Percentiles rank a stretch among this genome's conserved stretches.
Evolutionary conservation across 2,329 filamentous ascomycete species (phyloP).

Genomic region (Ophiocordyceps sinensis): DNA sequence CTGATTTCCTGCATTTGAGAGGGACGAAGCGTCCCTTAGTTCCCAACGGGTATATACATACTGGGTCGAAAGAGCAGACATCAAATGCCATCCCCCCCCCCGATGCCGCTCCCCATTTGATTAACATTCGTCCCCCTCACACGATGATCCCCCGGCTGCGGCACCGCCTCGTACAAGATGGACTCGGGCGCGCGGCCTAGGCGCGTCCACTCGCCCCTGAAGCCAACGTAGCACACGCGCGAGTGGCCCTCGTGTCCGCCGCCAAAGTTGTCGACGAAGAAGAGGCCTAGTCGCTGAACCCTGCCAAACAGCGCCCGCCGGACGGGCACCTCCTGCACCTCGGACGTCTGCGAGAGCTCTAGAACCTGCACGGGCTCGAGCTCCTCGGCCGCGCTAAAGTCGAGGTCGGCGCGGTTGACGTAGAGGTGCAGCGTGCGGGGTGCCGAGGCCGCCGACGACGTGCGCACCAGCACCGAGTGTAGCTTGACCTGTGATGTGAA

Average conservation of each 20-base stretch:
- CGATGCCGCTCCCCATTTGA: constrained; percentile 40
- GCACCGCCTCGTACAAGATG: constrained; percentile 86
- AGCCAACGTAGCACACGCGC: constrained; percentile 68
- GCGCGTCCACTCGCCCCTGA: constrained; percentile 89
- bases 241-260: constrained; percentile 70
- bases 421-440: constrained; percentile 78
- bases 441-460: constrained; percentile 53
- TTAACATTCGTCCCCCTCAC: constrained; percentile 42
- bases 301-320: constrained; percentile 80
- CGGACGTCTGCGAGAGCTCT: constrained; percentile 60
- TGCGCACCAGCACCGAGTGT: constrained; percentile 76
- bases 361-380: constrained; percentile 59
- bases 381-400: constrained; percentile 65
- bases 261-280: constrained; percentile 79
- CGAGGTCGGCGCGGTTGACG: constrained; percentile 73
- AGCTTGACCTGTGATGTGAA: constrained; percentile 92
- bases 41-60: no score
- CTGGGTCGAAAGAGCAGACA: no score
- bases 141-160: constrained; percentile 80
- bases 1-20: no score
- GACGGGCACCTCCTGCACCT: constrained; percentile 77
- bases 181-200: constrained; percentile 57
- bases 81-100: constrained; percentile 20
- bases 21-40: no score
- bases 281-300: constrained; percentile 69